Percentiles rank a stretch among this genome's conserved stretches.
Conservation (phyloP, 495 filamentous ascomycete species). For the Trichoderma gamsii region DNA sequence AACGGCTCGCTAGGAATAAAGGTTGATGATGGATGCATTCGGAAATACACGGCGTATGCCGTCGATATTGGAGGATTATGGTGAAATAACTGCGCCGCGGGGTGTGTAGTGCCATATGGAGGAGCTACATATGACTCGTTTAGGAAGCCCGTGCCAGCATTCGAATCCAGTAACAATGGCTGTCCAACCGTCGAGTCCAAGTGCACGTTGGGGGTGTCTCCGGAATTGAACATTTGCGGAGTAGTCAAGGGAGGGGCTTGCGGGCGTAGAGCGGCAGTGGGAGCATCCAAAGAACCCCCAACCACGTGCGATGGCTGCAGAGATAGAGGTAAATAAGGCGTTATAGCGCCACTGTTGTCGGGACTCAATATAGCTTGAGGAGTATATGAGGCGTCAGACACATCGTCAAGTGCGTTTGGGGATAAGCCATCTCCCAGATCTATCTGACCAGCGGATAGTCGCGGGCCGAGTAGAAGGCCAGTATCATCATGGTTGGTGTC, state of each 20-base stretch:
- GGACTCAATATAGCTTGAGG: background rate
- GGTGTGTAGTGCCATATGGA: background rate
- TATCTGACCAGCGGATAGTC: background rate
- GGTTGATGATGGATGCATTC: constrained; percentile 50
- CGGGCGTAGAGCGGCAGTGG: background rate
- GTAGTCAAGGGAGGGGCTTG: background rate
- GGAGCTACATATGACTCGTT: background rate
- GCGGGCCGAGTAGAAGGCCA: background rate
- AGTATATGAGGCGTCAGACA: background rate
- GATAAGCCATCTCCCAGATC: constrained; percentile 1
- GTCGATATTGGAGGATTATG: background rate
- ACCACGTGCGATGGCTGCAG: background rate
- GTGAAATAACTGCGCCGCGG: background rate
- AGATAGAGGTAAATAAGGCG: background rate
- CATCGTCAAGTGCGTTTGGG: background rate
- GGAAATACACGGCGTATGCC: constrained; percentile 53
- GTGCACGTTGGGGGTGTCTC: background rate
- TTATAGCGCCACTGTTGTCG: background rate
- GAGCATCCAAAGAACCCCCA: no score
- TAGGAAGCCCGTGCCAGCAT: background rate
- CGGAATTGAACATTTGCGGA: background rate
- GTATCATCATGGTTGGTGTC: background rate
- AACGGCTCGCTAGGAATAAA: constrained; percentile 41
- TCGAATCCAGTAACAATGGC: background rate
- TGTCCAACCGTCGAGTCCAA: background rate